phyloP scores from a whole-genome alignment of 331 rosid genomes.

The Malus hybrid region DNA sequence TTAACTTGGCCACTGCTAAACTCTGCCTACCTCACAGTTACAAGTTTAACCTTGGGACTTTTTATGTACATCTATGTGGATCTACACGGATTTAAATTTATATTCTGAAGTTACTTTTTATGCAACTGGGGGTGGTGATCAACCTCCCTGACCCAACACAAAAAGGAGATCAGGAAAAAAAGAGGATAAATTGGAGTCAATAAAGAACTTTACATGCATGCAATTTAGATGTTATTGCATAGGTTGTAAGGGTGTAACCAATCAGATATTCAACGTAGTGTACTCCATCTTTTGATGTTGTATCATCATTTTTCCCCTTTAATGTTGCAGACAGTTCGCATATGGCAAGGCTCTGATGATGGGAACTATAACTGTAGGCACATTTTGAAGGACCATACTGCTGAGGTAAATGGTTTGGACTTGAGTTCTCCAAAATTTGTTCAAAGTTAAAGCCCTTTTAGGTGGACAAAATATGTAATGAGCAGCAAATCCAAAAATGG shows the following conservation, averaged over 20 bases:
- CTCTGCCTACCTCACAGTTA: neutral
- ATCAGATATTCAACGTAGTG: neutral
- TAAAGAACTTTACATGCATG: neutral
- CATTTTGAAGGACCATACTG: slow-evolving; percentile 72
- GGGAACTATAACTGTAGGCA: slow-evolving; percentile 79
- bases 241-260: neutral
- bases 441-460: neutral
- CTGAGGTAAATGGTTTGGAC: slow-evolving; percentile 52
- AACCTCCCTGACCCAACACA: neutral
- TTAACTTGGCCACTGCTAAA: neutral
- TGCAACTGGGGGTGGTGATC: neutral
- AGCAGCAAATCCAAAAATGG: neutral
- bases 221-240: neutral
- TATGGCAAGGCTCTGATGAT: slow-evolving; percentile 83
- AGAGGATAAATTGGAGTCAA: neutral
- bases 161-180: neutral
- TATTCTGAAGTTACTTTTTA: neutral
- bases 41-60: neutral
- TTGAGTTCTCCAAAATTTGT: neutral
- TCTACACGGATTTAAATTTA: neutral
- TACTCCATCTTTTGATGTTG: neutral
- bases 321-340: slow-evolving; percentile 72
- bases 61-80: neutral
- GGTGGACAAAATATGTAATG: neutral
- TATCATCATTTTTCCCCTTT: neutral